Conservation (phyloP, 768 basidiomycete genomes). For the Coprinopsis marcescibilis region DNA sequence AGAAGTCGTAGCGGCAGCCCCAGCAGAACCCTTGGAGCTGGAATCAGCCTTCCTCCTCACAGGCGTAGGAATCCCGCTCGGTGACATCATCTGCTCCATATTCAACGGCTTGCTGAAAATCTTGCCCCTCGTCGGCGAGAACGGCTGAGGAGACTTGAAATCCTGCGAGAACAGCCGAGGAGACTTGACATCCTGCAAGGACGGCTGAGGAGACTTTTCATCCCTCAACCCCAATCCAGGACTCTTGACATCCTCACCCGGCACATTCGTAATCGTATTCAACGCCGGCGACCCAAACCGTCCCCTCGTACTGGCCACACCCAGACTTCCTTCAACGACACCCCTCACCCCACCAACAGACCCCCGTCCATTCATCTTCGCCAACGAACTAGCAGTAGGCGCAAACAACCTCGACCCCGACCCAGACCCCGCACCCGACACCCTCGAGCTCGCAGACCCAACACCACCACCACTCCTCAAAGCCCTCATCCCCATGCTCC, state of each 20-base stretch:
- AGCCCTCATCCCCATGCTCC: constrained; percentile 31
- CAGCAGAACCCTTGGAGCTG: too few relatives aligned
- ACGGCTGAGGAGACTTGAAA: constrained; percentile 9
- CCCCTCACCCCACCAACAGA: constrained; percentile 8
- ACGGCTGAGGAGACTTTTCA: constrained; percentile 9
- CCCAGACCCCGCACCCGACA: constrained; percentile 11
- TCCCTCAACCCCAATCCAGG: too few relatives aligned
- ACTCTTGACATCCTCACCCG: too few relatives aligned
- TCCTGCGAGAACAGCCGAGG: constrained; percentile 10
- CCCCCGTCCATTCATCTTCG: constrained; percentile 37
- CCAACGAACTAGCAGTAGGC: constrained; percentile 74
- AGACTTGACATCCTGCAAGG: constrained; percentile 19
- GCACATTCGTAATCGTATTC: constrained; percentile 32
- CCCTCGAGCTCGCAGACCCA: constrained; percentile 9
- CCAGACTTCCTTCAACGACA: constrained; percentile 9
- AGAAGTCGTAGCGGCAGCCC: not conserved
- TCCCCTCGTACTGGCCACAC: not conserved
- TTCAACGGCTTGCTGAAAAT: constrained; percentile 54
- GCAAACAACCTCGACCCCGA: constrained; percentile 44
- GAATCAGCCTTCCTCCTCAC: constrained; percentile 17
- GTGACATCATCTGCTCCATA: too few relatives aligned
- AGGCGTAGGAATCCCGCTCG: constrained; percentile 33
- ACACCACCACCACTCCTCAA: constrained; percentile 13
- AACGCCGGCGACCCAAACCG: constrained; percentile 15
- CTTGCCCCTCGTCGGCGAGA: constrained; percentile 24